Evolutionary conservation across 352 stramenopile species (phyloP).

Genomic region (Globisporangium alternatum): DNA sequence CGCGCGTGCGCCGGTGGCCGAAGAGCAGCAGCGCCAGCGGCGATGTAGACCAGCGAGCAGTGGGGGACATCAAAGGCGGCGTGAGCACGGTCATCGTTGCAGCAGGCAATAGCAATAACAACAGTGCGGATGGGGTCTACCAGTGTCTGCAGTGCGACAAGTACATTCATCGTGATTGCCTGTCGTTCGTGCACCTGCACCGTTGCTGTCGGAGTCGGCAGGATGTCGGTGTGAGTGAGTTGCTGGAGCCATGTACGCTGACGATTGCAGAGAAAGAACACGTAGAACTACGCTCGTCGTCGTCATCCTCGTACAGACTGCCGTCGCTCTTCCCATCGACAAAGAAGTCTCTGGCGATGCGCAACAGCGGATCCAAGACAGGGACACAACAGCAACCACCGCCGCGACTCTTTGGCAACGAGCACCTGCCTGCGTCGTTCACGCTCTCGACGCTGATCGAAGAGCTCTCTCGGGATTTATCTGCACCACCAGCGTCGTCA

Average conservation of each 20-base stretch:
- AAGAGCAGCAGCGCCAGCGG: not conserved
- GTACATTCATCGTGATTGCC: constrained; percentile 53
- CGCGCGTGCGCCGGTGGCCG: constrained; percentile 1
- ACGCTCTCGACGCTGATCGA: constrained; percentile 32
- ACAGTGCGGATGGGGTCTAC: constrained; percentile 24
- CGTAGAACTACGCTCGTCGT: not conserved
- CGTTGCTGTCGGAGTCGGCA: constrained; percentile 41
- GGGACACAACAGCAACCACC: constrained; percentile 2
- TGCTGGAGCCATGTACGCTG: not conserved
- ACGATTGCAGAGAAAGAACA: not conserved
- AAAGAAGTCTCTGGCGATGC: not conserved
- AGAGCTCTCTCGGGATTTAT: constrained; percentile 18
- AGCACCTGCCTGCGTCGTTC: constrained; percentile 17
- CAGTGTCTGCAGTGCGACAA: constrained; percentile 57
- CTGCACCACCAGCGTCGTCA: not conserved
- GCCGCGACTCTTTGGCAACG: constrained; percentile 17
- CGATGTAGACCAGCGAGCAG: no score
- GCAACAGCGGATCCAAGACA: constrained; percentile 14
- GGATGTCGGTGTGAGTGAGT: constrained; percentile 7
- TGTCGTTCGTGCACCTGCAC: constrained; percentile 44
- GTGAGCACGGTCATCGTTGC: not conserved
- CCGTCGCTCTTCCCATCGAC: constrained; percentile 33
- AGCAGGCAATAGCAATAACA: not conserved
- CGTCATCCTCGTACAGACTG: constrained; percentile 10
- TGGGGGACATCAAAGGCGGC: no score